These are phyloP conservation scores for Oryza glumipatula DNA, from an alignment of 176 grass and related monocot species.

Conservation along the genomic window DNA sequence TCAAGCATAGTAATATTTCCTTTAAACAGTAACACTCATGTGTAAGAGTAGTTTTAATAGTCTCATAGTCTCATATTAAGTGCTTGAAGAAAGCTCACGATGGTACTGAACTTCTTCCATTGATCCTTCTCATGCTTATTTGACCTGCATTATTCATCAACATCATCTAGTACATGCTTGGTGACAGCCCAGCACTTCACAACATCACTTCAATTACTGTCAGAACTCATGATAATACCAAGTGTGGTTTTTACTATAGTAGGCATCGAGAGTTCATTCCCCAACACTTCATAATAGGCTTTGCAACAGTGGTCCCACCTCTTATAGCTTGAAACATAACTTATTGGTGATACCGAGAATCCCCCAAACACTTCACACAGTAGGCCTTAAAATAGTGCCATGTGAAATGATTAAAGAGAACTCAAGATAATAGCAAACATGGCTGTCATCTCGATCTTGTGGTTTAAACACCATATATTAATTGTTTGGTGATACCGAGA, in stretches of 20 bases:
- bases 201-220: not conserved
- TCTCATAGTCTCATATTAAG: not conserved
- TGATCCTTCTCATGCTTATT: not conserved
- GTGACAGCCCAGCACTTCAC: slow-evolving; percentile 54
- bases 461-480: not conserved
- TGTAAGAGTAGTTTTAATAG: no score
- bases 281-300: slow-evolving; percentile 51
- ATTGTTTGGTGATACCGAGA: slow-evolving; percentile 40
- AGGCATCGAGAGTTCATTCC: slow-evolving; percentile 45
- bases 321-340: not conserved
- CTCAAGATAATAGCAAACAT: slow-evolving; percentile 33
- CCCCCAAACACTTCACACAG: slow-evolving; percentile 64
- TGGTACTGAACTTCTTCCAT: not conserved
- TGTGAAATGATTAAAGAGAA: slow-evolving; percentile 45
- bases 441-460: not conserved
- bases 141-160: not conserved
- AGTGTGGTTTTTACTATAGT: not conserved
- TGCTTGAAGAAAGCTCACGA: slow-evolving; percentile 49
- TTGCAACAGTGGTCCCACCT: not conserved
- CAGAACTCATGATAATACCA: slow-evolving; percentile 38
- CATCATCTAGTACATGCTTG: slow-evolving; percentile 13
- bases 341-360: slow-evolving; percentile 39
- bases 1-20: no score
- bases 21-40: no score
- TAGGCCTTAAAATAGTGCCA: not conserved